phyloP scores from a whole-genome alignment of 345 rosid genomes.

The Isatis tinctoria region DNA sequence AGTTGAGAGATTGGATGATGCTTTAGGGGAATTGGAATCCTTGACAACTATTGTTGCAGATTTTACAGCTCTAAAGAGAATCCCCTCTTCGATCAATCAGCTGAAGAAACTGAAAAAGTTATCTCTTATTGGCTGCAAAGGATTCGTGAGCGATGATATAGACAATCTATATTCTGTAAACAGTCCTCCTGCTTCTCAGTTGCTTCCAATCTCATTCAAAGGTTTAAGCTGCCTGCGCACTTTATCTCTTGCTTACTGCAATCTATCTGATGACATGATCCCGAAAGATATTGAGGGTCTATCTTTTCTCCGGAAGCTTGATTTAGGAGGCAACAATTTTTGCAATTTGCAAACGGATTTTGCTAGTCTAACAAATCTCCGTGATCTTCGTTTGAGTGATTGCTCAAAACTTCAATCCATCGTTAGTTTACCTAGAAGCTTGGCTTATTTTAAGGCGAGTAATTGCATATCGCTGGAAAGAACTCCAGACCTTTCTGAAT shows the following conservation, averaged over 20 bases:
- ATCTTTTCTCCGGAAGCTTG: no score
- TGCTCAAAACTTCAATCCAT: no score
- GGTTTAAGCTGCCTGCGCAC: not conserved
- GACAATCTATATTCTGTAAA: not conserved
- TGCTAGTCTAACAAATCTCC: no score
- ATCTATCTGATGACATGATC: no score
- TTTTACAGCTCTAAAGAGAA: not conserved
- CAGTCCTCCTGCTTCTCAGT: not conserved
- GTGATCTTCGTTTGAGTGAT: no score
- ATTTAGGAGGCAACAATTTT: no score
- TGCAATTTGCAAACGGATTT: no score
- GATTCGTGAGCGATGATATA: not conserved
- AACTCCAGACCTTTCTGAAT: no score
- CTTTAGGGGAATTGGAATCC: not conserved
- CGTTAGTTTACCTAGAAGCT: no score
- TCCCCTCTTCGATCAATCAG: not conserved
- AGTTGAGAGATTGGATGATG: not conserved
- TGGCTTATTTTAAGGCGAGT: no score
- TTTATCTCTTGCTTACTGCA: not conserved
- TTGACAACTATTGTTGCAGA: not conserved
- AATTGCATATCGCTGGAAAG: no score
- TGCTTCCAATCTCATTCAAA: not conserved
- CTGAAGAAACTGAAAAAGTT: not conserved
- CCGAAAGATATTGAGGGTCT: no score
- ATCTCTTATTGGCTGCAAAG: not conserved